These are phyloP conservation scores for Pharnaceum exiguum DNA, from an alignment of 148 eudicot genomes.

Conservation along the genomic window DNA sequence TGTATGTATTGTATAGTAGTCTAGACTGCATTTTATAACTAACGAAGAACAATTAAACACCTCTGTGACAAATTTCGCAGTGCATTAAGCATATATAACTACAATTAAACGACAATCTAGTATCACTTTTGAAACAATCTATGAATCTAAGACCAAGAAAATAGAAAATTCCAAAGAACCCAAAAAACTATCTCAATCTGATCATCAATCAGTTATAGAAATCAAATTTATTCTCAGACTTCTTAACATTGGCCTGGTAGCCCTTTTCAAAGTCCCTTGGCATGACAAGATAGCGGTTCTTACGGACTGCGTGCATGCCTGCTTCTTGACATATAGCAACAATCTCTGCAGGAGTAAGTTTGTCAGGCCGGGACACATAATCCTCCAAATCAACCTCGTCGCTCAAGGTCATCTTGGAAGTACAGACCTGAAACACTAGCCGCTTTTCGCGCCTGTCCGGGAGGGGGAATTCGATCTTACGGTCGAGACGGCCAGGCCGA, in stretches of 20 bases:
- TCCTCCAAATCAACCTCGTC: constrained; percentile 94
- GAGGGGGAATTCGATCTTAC: constrained; percentile 98
- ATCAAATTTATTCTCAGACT: constrained; percentile 85
- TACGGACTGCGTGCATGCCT: constrained; percentile 79
- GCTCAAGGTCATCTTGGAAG: constrained; percentile 78
- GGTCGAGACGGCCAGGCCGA: constrained; percentile 95
- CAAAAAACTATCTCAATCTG: too few relatives aligned
- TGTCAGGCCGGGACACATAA: constrained; percentile 84
- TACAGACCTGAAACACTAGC: constrained; percentile 83
- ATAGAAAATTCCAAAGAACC: too few relatives aligned
- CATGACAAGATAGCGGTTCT: constrained; percentile 76
- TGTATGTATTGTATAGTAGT: too few relatives aligned
- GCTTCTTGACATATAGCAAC: constrained; percentile 80
- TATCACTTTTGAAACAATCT: too few relatives aligned
- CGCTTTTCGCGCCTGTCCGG: too few relatives aligned
- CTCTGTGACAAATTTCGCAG: too few relatives aligned
- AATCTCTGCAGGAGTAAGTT: constrained; percentile 91
- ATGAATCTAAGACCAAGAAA: too few relatives aligned
- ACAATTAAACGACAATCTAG: too few relatives aligned
- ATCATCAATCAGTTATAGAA: constrained; percentile 87
- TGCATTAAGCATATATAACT: too few relatives aligned
- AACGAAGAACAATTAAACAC: too few relatives aligned
- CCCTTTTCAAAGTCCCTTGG: constrained; percentile 93
- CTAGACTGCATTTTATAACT: too few relatives aligned
- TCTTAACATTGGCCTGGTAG: constrained; percentile 80